Evolutionary conservation across 345 rosid genomes (phyloP), one percentile per base, ranked within the genome.

Genomic region (Mercurialis annua): DNA sequence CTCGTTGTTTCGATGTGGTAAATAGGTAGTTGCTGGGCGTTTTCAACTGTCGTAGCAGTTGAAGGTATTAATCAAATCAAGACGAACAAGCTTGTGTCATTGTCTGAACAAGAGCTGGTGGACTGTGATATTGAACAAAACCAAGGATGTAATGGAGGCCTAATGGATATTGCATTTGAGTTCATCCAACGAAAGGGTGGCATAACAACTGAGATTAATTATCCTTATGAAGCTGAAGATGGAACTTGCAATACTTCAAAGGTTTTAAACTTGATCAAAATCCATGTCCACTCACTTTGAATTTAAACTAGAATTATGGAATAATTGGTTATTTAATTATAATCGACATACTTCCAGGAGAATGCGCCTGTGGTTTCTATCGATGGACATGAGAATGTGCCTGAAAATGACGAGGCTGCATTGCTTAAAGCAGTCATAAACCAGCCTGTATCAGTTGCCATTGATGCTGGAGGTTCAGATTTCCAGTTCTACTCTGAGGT

Each of bases 21-120:
- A 68, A 85, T 68, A 89, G 96, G 96, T 26, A 89, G 96, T 70
- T 89, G 96, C 64, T 89, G 92, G 90, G 92, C 96, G 6, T 89
- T 89, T 77, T 87, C 96, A 30, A 84, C 89, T 1, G 73, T 87
- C 26, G 92, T 73, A 29, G 92, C 89, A 6, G 89, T 89, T 0
- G 92, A 89, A 62, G 92, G 96, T 2, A 70, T 85, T 3, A 72
- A 70, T 44, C 57, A 77, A 73, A 80, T 87, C 7, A 71, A 30
- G 44, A 77, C 76, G 1, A 85, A 83, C 0, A 27, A 59, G 11
- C 69, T 84, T 7, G 23, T 77, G 3, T 59, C 70, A 0, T 44
- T 90, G n/a, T 87, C 92, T 0, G 91, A 83, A 66, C 93, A 89
- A 66, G 83, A 89, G 66, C 74, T 89, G 14, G 67, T 87, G n/a